These are phyloP conservation scores for Ceratocystiopsis sp. DNA, from an alignment of 2,329 filamentous ascomycete genomes.

Conservation along the genomic window DNA sequence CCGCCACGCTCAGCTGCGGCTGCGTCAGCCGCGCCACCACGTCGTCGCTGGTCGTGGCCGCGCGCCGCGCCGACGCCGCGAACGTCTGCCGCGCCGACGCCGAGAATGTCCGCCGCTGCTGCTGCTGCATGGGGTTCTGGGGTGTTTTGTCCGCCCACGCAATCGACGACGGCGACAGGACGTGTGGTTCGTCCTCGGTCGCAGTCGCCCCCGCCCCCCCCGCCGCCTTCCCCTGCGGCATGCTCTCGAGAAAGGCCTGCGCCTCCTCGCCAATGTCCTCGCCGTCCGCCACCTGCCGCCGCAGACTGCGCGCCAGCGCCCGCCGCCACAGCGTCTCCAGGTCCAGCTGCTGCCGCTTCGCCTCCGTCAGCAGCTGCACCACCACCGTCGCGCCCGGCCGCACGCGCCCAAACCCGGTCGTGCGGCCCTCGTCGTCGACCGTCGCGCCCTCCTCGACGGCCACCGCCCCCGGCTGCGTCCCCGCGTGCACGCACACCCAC, in stretches of 20 bases:
- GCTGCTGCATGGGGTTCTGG: no score
- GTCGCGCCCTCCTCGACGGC: slow-evolving; percentile 21
- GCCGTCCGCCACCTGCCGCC: slow-evolving; percentile 4
- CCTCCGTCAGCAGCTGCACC: slow-evolving; percentile 40
- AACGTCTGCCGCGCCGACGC: no score
- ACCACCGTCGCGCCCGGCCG: slow-evolving; percentile 34
- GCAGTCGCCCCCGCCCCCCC: no score
- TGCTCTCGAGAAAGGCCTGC: no score
- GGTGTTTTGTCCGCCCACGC: no score
- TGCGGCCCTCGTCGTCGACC: slow-evolving; percentile 32
- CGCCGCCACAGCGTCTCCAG: slow-evolving; percentile 35
- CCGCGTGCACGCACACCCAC: slow-evolving; percentile 91
- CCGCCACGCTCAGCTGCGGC: not conserved
- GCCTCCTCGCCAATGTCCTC: not conserved
- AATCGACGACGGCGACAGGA: no score
- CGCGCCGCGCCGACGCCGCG: slow-evolving; percentile 9
- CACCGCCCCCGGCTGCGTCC: slow-evolving; percentile 39
- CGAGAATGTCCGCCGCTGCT: not conserved
- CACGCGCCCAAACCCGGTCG: slow-evolving; percentile 58
- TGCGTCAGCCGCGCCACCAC: not conserved
- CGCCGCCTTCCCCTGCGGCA: no score
- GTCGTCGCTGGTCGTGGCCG: not conserved
- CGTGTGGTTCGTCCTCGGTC: no score
- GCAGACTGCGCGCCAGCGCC: slow-evolving; percentile 18
- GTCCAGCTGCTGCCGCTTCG: slow-evolving; percentile 32